phyloP scores from a whole-genome alignment of 148 eudicot genomes.

The Dianthus caryophyllus region DNA sequence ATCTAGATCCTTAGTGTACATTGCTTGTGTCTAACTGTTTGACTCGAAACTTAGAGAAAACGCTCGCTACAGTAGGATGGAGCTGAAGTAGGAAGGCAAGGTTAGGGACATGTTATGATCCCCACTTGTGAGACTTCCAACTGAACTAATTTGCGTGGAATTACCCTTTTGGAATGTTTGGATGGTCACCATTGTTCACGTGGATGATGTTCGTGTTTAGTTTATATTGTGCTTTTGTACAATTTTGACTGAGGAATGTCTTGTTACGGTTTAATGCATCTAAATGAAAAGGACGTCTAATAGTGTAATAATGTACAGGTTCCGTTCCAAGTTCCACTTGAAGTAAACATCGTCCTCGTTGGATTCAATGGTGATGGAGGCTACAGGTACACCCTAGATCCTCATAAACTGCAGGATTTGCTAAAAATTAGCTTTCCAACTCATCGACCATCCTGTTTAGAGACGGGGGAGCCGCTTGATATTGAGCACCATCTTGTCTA shows the following conservation, averaged over 20 bases:
- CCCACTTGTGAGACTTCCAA: background rate
- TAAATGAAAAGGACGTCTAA: background rate
- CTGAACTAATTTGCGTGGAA: background rate
- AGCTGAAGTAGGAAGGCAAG: background rate
- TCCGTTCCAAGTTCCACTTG: constrained; percentile 98
- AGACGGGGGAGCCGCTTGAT: constrained; percentile 96
- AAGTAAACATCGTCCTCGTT: constrained; percentile 87
- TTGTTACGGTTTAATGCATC: background rate
- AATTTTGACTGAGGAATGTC: no score
- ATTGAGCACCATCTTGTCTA: constrained; percentile 93
- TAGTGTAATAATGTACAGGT: constrained; percentile 49
- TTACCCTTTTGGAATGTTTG: background rate
- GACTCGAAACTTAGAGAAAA: background rate
- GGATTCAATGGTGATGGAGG: constrained; percentile 95
- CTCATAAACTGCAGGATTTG: constrained; percentile 76
- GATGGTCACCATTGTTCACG: no score
- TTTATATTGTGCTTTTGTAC: background rate
- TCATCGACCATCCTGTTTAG: constrained; percentile 87
- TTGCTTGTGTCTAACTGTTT: background rate
- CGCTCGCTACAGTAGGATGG: background rate
- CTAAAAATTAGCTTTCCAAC: constrained; percentile 71
- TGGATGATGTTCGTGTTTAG: background rate
- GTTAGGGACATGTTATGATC: background rate
- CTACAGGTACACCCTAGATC: constrained; percentile 73
- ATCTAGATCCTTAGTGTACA: no score